Conservation (phyloP, 306 rosid genomes). For the Begonia fuchsioides region DNA sequence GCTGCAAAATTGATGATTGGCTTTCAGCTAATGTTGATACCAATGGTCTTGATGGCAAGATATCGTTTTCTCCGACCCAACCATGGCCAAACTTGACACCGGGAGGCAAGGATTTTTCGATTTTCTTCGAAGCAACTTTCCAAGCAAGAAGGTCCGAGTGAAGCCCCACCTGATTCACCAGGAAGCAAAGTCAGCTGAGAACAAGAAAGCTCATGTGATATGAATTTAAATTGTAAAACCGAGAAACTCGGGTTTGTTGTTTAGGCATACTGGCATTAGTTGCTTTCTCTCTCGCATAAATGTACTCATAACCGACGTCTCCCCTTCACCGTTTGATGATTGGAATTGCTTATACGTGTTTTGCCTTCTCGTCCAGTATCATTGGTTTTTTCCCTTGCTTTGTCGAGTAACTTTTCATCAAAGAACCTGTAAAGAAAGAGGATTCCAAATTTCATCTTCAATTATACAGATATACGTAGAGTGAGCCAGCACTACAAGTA, state of each 20-base stretch:
- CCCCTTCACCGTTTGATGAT: slow-evolving; percentile 21
- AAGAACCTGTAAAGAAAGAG: slow-evolving; percentile 20
- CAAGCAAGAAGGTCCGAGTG: slow-evolving; percentile 37
- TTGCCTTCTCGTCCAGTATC: slow-evolving; percentile 44
- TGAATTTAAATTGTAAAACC: slow-evolving; percentile 1
- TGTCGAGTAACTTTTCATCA: slow-evolving; percentile 15
- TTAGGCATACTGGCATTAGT: slow-evolving; percentile 29
- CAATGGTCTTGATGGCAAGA: slow-evolving; percentile 13
- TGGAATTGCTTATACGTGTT: slow-evolving; percentile 26
- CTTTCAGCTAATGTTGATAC: slow-evolving; percentile 9
- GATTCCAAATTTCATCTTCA: no score
- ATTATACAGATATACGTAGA: no score
- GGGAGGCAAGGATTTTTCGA: slow-evolving; percentile 29
- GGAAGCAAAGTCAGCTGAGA: slow-evolving; percentile 9
- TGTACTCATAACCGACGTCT: slow-evolving; percentile 35
- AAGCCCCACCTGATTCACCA: slow-evolving; percentile 44
- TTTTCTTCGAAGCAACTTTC: slow-evolving; percentile 38
- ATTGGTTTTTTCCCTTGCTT: slow-evolving; percentile 33
- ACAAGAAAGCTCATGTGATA: slow-evolving; percentile 3
- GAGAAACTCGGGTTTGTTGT: no score
- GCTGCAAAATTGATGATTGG: slow-evolving; percentile 15
- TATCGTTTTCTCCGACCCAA: slow-evolving; percentile 54
- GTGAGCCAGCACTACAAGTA: no score
- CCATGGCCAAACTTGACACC: slow-evolving; percentile 46
- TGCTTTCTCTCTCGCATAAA: slow-evolving; percentile 43